Conservation (phyloP, 2,329 filamentous ascomycete species). For the Claviceps humidiphila region DNA sequence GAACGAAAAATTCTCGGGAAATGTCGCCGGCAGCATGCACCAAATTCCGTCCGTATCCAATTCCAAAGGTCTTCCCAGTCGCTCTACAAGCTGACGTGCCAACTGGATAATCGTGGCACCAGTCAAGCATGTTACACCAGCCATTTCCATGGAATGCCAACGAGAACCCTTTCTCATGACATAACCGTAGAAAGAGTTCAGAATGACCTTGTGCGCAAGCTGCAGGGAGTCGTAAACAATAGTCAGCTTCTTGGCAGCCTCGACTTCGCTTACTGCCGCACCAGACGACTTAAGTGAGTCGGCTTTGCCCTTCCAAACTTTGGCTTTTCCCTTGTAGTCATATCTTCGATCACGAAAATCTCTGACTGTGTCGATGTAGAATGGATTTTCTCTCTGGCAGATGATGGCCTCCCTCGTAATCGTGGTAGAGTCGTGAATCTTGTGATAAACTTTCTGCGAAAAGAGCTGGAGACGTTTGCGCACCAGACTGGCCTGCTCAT, state of each 20-base stretch:
- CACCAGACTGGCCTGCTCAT: conserved; percentile 70
- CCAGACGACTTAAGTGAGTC: conserved; percentile 74
- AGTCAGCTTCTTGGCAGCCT: conserved; percentile 98
- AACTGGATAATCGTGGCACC: conserved; percentile 95
- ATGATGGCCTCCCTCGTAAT: conserved; percentile 94
- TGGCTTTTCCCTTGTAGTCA: conserved; percentile 96
- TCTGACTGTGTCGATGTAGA: conserved; percentile 93
- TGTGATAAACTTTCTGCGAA: conserved; percentile 98
- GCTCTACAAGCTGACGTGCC: conserved; percentile 83
- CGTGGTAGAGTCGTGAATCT: conserved; percentile 89
- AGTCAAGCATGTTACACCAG: conserved; percentile 92
- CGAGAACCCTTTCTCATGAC: conserved; percentile 98
- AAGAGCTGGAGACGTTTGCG: conserved; percentile 85
- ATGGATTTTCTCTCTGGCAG: conserved; percentile 94
- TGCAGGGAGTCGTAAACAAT: conserved; percentile 91
- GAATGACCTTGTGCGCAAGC: conserved; percentile 94
- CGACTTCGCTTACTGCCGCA: conserved; percentile 62
- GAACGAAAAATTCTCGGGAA: conserved; percentile 93
- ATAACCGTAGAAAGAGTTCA: conserved; percentile 98
- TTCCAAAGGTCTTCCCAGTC: conserved; percentile 83
- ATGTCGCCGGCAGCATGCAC: conserved; percentile 95
- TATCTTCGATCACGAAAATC: conserved; percentile 95
- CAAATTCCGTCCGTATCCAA: conserved; percentile 98
- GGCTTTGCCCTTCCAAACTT: conserved; percentile 96
- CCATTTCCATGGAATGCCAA: conserved; percentile 99